These are phyloP conservation scores for Russula foetens DNA, from an alignment of 768 basidiomycete genomes.

Conservation along the genomic window DNA sequence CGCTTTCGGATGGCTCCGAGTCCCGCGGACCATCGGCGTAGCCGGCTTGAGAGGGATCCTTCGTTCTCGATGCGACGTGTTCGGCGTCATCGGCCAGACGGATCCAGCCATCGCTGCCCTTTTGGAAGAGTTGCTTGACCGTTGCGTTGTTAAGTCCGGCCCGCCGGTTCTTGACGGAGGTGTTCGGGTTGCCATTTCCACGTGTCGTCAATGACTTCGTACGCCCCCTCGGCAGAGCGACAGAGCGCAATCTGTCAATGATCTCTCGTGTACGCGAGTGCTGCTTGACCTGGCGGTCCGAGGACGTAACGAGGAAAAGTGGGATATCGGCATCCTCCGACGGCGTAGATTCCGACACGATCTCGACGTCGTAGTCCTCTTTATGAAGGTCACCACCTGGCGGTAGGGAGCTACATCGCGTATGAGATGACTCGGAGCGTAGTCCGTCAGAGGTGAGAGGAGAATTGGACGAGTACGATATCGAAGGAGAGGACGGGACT, in stretches of 20 bases:
- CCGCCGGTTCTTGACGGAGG: not conserved
- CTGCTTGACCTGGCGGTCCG: slow-evolving; percentile 30
- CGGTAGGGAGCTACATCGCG: slow-evolving; percentile 26
- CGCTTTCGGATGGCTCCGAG: slow-evolving; percentile 13
- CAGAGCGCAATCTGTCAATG: slow-evolving; percentile 46
- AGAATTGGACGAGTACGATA: slow-evolving; percentile 38
- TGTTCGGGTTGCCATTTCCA: not conserved
- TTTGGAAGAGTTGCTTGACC: slow-evolving; percentile 20
- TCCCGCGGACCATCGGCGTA: not conserved
- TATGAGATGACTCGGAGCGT: slow-evolving; percentile 25
- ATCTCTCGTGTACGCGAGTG: slow-evolving; percentile 54
- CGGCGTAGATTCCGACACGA: slow-evolving; percentile 30
- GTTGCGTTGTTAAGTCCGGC: slow-evolving; percentile 9
- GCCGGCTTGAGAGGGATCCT: not conserved
- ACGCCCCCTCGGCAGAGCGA: slow-evolving; percentile 21
- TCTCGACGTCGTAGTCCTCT: slow-evolving; percentile 43
- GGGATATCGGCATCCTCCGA: slow-evolving; percentile 25
- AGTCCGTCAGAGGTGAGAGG: slow-evolving; percentile 32
- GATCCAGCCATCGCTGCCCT: slow-evolving; percentile 20
- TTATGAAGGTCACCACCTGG: slow-evolving; percentile 39
- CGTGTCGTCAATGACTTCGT: slow-evolving; percentile 7
- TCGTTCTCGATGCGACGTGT: not conserved
- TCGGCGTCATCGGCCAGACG: slow-evolving; percentile 12
- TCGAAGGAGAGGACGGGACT: slow-evolving; percentile 18
- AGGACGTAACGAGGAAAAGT: slow-evolving; percentile 28